Conservation (phyloP, 768 basidiomycete genomes). For the Kwoniella pini region DNA sequence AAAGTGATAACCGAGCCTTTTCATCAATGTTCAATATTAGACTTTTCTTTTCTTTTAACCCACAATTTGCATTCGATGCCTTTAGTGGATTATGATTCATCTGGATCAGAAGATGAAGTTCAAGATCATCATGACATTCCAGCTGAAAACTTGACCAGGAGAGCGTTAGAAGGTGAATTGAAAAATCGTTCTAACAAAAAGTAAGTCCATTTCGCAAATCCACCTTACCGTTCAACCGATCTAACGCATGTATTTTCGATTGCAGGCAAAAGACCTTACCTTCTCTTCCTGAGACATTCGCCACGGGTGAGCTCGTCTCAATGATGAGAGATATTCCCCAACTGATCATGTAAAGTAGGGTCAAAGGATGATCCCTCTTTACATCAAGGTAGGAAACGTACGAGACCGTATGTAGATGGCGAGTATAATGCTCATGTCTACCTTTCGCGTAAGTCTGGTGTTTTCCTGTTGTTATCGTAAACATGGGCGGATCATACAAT, state of each 20-base stretch:
- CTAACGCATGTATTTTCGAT: no score
- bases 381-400: conserved; percentile 80
- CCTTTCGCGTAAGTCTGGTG: conserved; percentile 60
- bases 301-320: conserved; percentile 7
- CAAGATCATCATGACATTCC: no score
- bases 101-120: conserved; percentile 17
- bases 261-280: conserved; percentile 21
- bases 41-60: background rate
- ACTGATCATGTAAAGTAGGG: no score
- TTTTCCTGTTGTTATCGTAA: background rate
- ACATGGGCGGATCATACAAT: background rate
- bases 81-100: conserved; percentile 29
- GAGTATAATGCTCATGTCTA: conserved; percentile 82
- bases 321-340: no score
- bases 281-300: conserved; percentile 17
- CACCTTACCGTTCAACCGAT: no score
- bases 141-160: no score
- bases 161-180: no score
- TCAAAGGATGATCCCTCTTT: conserved; percentile 72
- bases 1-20: background rate
- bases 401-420: conserved; percentile 78
- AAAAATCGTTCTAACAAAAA: background rate
- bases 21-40: background rate
- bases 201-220: no score
- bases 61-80: conserved; percentile 12